These are phyloP conservation scores for Crucihimalaya himalaica DNA, from an alignment of 345 rosid genomes.

Conservation along the genomic window DNA sequence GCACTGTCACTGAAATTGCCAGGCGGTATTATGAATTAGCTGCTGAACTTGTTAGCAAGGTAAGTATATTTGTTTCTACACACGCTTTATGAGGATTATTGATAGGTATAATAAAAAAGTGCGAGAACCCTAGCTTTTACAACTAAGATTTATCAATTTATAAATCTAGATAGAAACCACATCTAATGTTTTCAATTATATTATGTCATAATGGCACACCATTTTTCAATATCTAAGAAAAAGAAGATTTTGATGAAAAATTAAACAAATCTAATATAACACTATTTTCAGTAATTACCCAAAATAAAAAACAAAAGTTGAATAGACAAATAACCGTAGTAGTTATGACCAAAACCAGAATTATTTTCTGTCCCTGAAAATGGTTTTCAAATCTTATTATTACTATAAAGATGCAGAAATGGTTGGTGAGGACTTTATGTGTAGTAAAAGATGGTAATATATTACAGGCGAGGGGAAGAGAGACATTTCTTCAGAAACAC, in stretches of 20 bases:
- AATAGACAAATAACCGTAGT: neutral
- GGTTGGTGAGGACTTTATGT: slow-evolving; percentile 3
- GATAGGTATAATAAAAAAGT: neutral
- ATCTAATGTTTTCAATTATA: neutral
- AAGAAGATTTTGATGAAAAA: neutral
- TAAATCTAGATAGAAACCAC: neutral
- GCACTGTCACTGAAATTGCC: slow-evolving; percentile 67
- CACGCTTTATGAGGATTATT: neutral
- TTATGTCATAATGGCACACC: too few relatives aligned
- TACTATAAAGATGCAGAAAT: neutral
- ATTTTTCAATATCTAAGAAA: too few relatives aligned
- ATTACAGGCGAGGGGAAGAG: slow-evolving; percentile 76
- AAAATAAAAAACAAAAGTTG: neutral
- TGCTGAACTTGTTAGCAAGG: slow-evolving; percentile 78
- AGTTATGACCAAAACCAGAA: neutral
- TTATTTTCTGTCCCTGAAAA: too few relatives aligned
- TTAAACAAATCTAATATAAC: neutral
- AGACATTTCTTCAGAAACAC: slow-evolving; percentile 79
- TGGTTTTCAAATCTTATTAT: neutral
- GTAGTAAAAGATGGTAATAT: neutral
- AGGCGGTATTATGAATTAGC: slow-evolving; percentile 73
- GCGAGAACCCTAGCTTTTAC: neutral
- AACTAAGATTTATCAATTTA: neutral
- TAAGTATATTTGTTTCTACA: slow-evolving; percentile 44
- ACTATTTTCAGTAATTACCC: too few relatives aligned